phyloP scores from a whole-genome alignment of 257 asterid genomes.

The Nemophila menziesii region DNA sequence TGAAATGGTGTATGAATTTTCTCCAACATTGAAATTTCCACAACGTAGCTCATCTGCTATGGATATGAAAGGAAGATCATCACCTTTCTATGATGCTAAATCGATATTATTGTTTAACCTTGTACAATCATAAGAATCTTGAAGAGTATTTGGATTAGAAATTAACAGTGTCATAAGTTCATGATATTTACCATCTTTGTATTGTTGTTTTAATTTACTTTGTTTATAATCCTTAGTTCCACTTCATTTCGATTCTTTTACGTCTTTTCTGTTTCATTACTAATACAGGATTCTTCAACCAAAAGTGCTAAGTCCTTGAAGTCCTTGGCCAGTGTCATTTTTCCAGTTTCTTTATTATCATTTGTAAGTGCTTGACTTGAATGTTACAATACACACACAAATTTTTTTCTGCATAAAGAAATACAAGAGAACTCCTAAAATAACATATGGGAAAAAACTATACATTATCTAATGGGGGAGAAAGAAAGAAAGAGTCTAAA shows the following conservation, averaged over 20 bases:
- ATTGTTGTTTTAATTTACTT: conserved; percentile 79
- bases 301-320: conserved; percentile 71
- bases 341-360: conserved; percentile 20
- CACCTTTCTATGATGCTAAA: conserved; percentile 26
- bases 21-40: conserved; percentile 52
- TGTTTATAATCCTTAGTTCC: conserved; percentile 62
- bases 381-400: conserved; percentile 4
- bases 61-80: conserved; percentile 46
- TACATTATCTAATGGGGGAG: no score
- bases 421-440: no score
- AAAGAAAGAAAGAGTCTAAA: no score
- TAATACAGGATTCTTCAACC: conserved; percentile 52
- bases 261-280: conserved; percentile 23
- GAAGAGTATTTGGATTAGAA: conserved; percentile 55
- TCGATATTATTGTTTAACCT: conserved; percentile 55
- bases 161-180: conserved; percentile 60
- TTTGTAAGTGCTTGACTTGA: conserved; percentile 9
- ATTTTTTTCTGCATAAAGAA: not conserved
- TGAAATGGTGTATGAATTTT: conserved; percentile 47
- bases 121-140: conserved; percentile 66
- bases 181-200: conserved; percentile 48
- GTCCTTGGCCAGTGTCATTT: conserved; percentile 43
- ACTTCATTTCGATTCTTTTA: conserved; percentile 34
- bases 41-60: conserved; percentile 56
- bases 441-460: no score